Evolutionary conservation across 306 rosid species (phyloP).

Genomic region (Arachis hypogaea): DNA sequence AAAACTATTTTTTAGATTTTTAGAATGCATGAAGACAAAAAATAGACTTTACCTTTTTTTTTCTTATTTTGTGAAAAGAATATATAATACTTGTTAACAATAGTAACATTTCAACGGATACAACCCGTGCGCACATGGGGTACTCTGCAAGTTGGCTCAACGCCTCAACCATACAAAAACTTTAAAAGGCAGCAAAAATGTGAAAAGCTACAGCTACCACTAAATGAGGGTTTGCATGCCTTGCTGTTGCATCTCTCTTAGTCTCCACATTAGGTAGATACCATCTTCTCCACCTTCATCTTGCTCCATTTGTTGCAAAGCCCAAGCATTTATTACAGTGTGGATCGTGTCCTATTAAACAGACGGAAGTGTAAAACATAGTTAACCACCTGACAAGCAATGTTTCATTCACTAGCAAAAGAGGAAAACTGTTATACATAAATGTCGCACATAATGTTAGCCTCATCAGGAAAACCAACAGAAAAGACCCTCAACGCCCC

Average conservation of each 20-base stretch:
- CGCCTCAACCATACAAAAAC: slow-evolving; percentile 37
- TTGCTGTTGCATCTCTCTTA: slow-evolving; percentile 82
- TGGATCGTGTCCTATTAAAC: slow-evolving; percentile 77
- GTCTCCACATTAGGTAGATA: slow-evolving; percentile 76
- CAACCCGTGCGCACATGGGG: no score
- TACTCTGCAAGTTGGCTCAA: slow-evolving; percentile 11
- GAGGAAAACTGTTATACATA: slow-evolving; percentile 12
- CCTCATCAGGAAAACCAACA: no score
- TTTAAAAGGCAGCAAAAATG: slow-evolving; percentile 7
- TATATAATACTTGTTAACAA: no score
- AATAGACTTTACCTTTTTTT: no score
- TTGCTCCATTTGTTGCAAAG: slow-evolving; percentile 80
- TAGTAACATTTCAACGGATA: no score
- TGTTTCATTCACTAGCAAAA: slow-evolving; percentile 3
- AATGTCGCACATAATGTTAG: not conserved
- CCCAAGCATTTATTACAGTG: slow-evolving; percentile 78
- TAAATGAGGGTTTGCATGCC: slow-evolving; percentile 77
- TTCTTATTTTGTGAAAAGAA: no score
- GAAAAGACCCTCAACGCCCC: not conserved
- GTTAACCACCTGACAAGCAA: not conserved
- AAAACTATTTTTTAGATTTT: no score
- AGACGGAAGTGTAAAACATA: not conserved
- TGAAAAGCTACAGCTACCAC: slow-evolving; percentile 18
- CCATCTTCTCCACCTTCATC: slow-evolving; percentile 76
- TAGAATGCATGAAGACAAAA: no score